Conservation (phyloP, 2,329 filamentous ascomycete species). For the Neopestalotiopsis rosae region DNA sequence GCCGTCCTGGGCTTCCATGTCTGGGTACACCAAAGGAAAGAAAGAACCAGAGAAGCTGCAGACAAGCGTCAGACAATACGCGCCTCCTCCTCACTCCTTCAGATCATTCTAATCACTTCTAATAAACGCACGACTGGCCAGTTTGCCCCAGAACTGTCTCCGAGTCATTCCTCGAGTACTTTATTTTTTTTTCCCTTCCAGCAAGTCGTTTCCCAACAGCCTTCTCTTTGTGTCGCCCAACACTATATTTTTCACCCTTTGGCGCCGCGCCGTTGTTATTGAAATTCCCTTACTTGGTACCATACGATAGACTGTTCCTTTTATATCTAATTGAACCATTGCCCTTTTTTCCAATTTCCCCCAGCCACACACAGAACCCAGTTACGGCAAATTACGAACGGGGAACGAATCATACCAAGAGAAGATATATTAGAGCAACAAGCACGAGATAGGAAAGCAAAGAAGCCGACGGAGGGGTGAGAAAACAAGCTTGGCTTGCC, state of each 20-base stretch:
- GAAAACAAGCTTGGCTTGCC: slow-evolving; percentile 14
- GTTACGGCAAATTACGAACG: neutral
- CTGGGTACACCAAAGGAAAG: neutral
- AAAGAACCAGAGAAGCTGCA: slow-evolving; percentile 2
- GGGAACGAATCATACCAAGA: neutral
- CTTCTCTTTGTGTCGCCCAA: slow-evolving; percentile 2
- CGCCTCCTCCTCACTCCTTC: neutral
- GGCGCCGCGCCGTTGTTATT: neutral
- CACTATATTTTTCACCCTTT: neutral
- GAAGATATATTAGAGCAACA: neutral
- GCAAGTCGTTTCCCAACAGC: neutral
- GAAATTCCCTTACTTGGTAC: neutral
- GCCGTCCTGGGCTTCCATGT: neutral
- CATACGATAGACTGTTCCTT: slow-evolving; percentile 5
- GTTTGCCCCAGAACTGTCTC: neutral
- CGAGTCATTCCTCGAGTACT: slow-evolving; percentile 10
- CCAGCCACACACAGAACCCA: neutral
- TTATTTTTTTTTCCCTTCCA: neutral
- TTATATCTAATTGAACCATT: neutral
- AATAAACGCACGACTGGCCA: neutral
- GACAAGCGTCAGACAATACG: slow-evolving; percentile 15
- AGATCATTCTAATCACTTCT: slow-evolving; percentile 13
- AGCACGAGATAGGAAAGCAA: slow-evolving; percentile 4
- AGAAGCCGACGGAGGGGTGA: neutral
- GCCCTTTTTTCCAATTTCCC: neutral